Evolutionary conservation across 179 eudicot species (phyloP).

Genomic region (Patellifolia procumbens): DNA sequence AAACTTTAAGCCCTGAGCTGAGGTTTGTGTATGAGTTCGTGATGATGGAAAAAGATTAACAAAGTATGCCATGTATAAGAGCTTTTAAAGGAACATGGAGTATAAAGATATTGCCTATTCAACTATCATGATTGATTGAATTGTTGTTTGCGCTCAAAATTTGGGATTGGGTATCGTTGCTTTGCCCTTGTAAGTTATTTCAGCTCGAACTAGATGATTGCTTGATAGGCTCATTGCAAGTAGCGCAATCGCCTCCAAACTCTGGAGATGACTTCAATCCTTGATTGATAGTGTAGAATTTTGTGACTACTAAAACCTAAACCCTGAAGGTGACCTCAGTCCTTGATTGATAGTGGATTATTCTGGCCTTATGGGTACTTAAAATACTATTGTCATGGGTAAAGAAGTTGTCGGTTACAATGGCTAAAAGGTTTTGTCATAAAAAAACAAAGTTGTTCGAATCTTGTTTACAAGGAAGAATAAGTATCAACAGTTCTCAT

Average conservation of each 20-base stretch:
- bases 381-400: neutral
- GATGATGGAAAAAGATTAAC: neutral
- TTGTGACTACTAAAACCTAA: neutral
- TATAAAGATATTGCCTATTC: no score
- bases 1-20: constrained; percentile 34
- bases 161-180: neutral
- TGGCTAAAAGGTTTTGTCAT: no score
- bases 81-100: no score
- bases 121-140: neutral
- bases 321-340: no score
- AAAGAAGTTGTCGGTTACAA: neutral
- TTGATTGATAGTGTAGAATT: neutral
- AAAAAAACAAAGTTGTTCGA: neutral
- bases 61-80: neutral
- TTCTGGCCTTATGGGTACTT: neutral
- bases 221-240: neutral
- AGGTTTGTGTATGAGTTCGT: neutral
- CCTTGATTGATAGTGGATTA: no score
- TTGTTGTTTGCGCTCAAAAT: neutral
- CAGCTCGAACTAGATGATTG: neutral
- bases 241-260: neutral
- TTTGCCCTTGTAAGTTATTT: neutral
- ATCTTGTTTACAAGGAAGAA: neutral
- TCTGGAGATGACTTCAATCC: neutral
- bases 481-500: neutral